Evolutionary conservation across 2,329 filamentous ascomycete species (phyloP).

Genomic region (Trichoderma sp.): DNA sequence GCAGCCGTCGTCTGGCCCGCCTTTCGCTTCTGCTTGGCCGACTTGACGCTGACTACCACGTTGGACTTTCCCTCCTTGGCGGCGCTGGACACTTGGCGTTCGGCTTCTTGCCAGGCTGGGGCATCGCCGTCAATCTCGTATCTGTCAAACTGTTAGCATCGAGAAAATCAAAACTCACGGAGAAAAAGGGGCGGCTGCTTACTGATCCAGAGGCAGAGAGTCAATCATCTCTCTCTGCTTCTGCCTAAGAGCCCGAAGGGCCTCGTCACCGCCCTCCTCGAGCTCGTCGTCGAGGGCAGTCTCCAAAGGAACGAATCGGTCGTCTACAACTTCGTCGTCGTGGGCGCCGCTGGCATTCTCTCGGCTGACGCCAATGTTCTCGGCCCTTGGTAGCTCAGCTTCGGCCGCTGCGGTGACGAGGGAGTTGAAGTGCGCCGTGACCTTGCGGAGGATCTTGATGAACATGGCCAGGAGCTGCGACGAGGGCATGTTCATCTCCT

Average conservation of each 20-base stretch:
- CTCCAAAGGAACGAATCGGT: conserved; percentile 70
- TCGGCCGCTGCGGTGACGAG: conserved; percentile 75
- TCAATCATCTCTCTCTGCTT: conserved; percentile 89
- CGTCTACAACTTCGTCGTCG: conserved; percentile 67
- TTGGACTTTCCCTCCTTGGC: conserved; percentile 58
- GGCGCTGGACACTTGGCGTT: conserved; percentile 70
- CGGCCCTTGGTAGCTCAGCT: conserved; percentile 62
- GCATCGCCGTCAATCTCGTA: conserved; percentile 67
- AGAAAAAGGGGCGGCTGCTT: conserved; percentile 30
- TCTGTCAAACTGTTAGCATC: conserved; percentile 41
- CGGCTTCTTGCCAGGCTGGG: conserved; percentile 67
- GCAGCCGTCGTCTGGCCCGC: conserved; percentile 59
- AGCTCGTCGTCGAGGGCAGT: conserved; percentile 78
- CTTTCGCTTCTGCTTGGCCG: conserved; percentile 76
- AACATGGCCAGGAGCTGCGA: conserved; percentile 94
- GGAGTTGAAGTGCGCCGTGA: conserved; percentile 74
- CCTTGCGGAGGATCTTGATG: conserved; percentile 90
- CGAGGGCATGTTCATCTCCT: conserved; percentile 72
- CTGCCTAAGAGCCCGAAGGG: conserved; percentile 68
- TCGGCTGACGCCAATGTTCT: conserved; percentile 59
- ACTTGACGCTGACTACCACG: conserved; percentile 78
- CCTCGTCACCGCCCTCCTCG: conserved; percentile 78
- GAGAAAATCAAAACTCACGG: conserved; percentile 1
- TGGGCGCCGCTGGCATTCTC: conserved; percentile 65
- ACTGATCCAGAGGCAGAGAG: conserved; percentile 80